Evolutionary conservation across 371 early-diverging fungal genomes (phyloP), one percentile per base, ranked within the genome.

Genomic region (Syncephalastrum monosporum): DNA sequence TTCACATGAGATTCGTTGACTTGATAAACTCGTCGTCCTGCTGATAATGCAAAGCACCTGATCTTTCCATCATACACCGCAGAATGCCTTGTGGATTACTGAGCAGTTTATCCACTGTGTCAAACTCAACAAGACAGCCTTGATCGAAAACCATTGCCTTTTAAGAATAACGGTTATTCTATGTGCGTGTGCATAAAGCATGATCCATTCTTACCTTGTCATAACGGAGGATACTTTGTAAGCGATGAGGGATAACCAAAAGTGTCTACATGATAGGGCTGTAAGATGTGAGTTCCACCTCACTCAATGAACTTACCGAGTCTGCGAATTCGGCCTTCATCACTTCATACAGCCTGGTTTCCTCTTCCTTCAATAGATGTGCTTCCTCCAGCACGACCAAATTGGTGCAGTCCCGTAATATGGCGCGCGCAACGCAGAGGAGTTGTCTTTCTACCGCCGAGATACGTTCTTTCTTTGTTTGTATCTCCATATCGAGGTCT

Each of bases 381-480:
- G 89, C 90, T 64, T 93, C 94, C 59, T 97, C 97, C 48, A 95
- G 66, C 3, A 93, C 68, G 8, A 95, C 71, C 8, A 96, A 77
- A 38, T 77, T 77, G 10, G 74, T 74, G 56, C 87, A 82, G 49
- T 86, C 82, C 55, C 85, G 82, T 16, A 94, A 69, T 24, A 94
- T 66, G 0, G 91, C 90, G 12, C 96, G 79, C 0, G 91, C 88
- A 53, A 95, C 81, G 57, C 90, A 87, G 42, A 96, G 72, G 42
- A 92, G 70, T 57, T 93, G 96, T 17, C 92, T 71, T 56, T 95
- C 90, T 3, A 93, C 95, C 4, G 90, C 82, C 14, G 87, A 82
- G 48, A 95, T 85, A 55, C 87, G 87, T 7, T 58, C 78, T 24
- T 79, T 95, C 68, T 77, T 77, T 56, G 67, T 65, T n/a, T 75